Base-by-base conservation (phyloP, 2,329 filamentous ascomycete species). In the Drechslerella dactyloides region DNA sequence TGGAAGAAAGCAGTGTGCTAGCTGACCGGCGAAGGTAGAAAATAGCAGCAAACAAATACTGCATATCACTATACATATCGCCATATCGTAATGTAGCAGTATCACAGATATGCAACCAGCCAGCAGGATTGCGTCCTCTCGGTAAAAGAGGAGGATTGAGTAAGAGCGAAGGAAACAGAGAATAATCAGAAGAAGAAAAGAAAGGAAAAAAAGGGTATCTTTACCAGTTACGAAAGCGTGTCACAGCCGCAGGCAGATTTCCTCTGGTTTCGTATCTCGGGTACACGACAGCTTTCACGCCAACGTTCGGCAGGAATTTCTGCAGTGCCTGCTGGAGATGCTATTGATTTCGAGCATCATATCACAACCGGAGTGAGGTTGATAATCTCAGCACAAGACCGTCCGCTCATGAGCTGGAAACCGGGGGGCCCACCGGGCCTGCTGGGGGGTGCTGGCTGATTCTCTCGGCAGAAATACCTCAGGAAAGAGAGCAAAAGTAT, bases 261-360 rank as follows among this genome's bases (percentile, higher is more conserved):
- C 90, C 90, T 69, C 89, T 83, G n/a, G 90, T 94, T 80, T 93
- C 90, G 79, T 88, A 94, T 75, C 86, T 87, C 35, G 90, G 90
- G 78, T 93, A 94, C n/a, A 89, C 85, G 54, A 90, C 81, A 35
- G 86, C 83, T 60, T 85, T 82, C 64, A 94, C 84, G 62, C 87
- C 83, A 75, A 93, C 80, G 74, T 88, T 87, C 54, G 90, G 90
- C 19, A 93, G 84, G 11, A 85, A 84, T 77, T 84, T 82, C 69
- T 85, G 83, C 13, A 93, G 81, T 35, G 89, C 83, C 19, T 84
- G 82, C 57, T 86, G 85, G 50, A 94, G 83, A 78, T 93, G 86
- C 74, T 77, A 54, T 65, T 65, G 44, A 48, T 48, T 48, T 48
- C 44, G 44, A 48, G 17, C 44, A 48, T 23, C 44, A 19, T 19